A percentile compares a stretch with the other conserved stretches of the same genome.
phyloP scores from a whole-genome alignment of 306 rosid species.

The Cucumis melo region DNA sequence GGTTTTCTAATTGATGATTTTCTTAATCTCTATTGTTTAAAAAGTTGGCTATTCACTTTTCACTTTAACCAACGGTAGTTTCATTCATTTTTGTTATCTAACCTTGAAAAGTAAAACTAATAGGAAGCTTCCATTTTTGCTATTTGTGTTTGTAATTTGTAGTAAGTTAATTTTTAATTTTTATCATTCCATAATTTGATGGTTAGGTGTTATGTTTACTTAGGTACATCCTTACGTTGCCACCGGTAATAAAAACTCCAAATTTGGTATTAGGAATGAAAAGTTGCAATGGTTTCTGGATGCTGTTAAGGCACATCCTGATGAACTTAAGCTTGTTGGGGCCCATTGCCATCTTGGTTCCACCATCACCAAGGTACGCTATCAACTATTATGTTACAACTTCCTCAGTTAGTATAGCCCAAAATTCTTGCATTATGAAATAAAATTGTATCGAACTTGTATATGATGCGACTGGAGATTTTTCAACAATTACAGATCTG shows the following conservation, averaged over 20 bases:
- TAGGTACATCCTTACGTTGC: conserved; percentile 95
- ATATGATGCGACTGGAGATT: background rate
- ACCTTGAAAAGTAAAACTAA: background rate
- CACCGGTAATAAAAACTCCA: conserved; percentile 92
- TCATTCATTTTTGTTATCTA: background rate
- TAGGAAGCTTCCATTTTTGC: background rate
- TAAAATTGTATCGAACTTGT: background rate
- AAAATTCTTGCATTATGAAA: background rate
- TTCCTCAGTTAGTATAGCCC: background rate
- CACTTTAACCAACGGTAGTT: too few relatives aligned
- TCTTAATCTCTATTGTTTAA: too few relatives aligned
- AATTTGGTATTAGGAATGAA: conserved; percentile 92
- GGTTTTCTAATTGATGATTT: background rate
- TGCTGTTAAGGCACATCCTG: conserved; percentile 61
- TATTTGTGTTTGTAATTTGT: background rate
- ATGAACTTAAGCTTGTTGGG: conserved; percentile 85
- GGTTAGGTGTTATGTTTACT: background rate
- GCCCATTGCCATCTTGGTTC: conserved; percentile 98
- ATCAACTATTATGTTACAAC: background rate
- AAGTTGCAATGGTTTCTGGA: conserved; percentile 94
- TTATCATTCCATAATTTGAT: background rate
- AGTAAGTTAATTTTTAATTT: background rate
- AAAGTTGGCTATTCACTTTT: too few relatives aligned
- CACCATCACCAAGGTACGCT: conserved; percentile 78
- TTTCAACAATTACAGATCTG: too few relatives aligned